These are phyloP conservation scores for Pyrus communis DNA, from an alignment of 306 rosid species.

Conservation along the genomic window DNA sequence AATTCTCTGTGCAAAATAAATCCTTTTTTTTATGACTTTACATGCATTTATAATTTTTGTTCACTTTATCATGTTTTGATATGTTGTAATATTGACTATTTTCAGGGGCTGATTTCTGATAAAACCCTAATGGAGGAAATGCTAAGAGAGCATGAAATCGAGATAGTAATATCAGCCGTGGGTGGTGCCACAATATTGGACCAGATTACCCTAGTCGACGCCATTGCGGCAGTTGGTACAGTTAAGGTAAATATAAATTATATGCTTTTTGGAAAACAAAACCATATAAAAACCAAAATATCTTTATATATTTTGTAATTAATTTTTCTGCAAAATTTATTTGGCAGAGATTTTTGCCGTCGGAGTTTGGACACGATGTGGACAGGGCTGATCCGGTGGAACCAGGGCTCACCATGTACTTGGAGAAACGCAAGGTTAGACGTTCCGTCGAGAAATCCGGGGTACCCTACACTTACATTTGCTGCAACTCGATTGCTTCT, in stretches of 20 bases:
- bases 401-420: slow-evolving; percentile 53
- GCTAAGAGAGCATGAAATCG: slow-evolving; percentile 45
- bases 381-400: slow-evolving; percentile 66
- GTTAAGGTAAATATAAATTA: slow-evolving; percentile 33
- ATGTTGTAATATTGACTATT: not conserved
- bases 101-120: slow-evolving; percentile 45
- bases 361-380: slow-evolving; percentile 72
- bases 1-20: not conserved
- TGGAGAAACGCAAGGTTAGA: slow-evolving; percentile 41
- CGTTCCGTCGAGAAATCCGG: slow-evolving; percentile 30
- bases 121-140: slow-evolving; percentile 37
- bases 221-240: slow-evolving; percentile 38
- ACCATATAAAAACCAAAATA: not conserved
- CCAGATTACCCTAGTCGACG: slow-evolving; percentile 44
- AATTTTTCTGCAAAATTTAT: not conserved
- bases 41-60: not conserved
- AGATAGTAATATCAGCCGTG: slow-evolving; percentile 43
- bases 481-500: slow-evolving; percentile 70
- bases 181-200: slow-evolving; percentile 40
- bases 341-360: slow-evolving; percentile 58
- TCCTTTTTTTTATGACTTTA: not conserved
- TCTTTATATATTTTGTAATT: not conserved
- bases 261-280: no score
- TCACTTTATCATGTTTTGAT: not conserved
- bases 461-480: slow-evolving; percentile 45